A percentile compares a stretch with the other conserved stretches of the same genome.
phyloP scores from a whole-genome alignment of 306 rosid genomes.

The Quercus rubra region DNA sequence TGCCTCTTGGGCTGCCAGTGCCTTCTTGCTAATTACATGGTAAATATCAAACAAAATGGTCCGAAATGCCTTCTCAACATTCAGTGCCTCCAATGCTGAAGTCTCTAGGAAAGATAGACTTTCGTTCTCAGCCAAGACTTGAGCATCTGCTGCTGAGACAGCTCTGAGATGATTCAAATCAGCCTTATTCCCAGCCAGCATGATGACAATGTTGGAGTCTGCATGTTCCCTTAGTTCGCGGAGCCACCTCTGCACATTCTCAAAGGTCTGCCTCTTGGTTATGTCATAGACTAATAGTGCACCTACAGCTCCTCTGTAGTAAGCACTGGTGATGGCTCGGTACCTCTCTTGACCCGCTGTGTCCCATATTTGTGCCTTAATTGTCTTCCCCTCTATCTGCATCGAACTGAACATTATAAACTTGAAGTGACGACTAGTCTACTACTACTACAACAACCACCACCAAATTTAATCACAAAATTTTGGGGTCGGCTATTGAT shows the following conservation, averaged over 20 bases:
- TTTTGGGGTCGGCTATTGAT: too few relatives aligned
- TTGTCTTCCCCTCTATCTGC: conserved; percentile 82
- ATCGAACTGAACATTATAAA: not conserved
- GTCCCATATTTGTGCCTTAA: conserved; percentile 93
- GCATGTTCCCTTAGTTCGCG: conserved; percentile 79
- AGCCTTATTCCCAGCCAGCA: conserved; percentile 72
- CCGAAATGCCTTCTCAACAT: conserved; percentile 79
- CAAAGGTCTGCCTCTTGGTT: conserved; percentile 77
- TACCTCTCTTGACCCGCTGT: conserved; percentile 90
- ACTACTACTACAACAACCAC: too few relatives aligned
- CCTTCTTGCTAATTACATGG: conserved; percentile 70
- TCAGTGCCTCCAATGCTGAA: conserved; percentile 66
- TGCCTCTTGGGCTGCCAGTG: conserved; percentile 74
- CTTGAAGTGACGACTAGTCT: not conserved
- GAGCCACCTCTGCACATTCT: conserved; percentile 70
- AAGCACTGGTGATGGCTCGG: conserved; percentile 79
- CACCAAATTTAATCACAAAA: too few relatives aligned
- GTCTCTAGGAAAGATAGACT: conserved; percentile 62
- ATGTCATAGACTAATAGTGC: conserved; percentile 73
- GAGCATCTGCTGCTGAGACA: conserved; percentile 55
- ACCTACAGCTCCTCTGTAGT: conserved; percentile 86
- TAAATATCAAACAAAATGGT: conserved; percentile 67
- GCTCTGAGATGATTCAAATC: conserved; percentile 70
- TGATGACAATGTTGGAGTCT: conserved; percentile 72
- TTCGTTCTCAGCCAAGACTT: conserved; percentile 62